Evolutionary conservation across 495 filamentous ascomycete genomes (phyloP).

Genomic region (Hypomontagnella submonticulosa): DNA sequence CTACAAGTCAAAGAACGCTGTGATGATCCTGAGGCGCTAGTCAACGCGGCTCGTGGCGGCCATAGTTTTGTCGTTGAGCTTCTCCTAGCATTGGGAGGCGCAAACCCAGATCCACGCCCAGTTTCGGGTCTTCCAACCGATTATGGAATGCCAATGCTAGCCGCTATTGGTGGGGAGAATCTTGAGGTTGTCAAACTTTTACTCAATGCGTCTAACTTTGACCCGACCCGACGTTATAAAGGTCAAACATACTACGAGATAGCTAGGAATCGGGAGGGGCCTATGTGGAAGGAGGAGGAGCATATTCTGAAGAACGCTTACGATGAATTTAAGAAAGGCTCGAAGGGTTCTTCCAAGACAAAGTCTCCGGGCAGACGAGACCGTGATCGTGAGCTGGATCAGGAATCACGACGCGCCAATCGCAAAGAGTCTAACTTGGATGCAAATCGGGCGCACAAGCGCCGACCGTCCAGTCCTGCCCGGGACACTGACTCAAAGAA

Average conservation of each 20-base stretch:
- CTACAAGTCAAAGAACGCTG: conserved; percentile 76
- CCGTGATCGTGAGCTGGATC: conserved; percentile 67
- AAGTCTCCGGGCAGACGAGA: conserved; percentile 63
- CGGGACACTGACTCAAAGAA: conserved; percentile 55
- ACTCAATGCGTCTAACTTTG: conserved; percentile 78
- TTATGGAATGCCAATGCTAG: conserved; percentile 89
- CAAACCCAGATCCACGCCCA: conserved; percentile 82
- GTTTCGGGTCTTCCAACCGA: conserved; percentile 59
- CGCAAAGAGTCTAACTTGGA: conserved; percentile 61
- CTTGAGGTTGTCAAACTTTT: conserved; percentile 82
- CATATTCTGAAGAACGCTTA: conserved; percentile 83
- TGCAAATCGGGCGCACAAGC: conserved; percentile 53
- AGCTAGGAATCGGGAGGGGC: conserved; percentile 80
- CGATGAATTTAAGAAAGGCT: conserved; percentile 67
- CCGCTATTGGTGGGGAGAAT: conserved; percentile 91
- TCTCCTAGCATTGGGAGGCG: conserved; percentile 81
- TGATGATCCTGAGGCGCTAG: conserved; percentile 83
- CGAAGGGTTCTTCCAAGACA: conserved; percentile 55
- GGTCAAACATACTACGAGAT: conserved; percentile 87
- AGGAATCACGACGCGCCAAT: conserved; percentile 59
- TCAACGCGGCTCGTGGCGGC: conserved; percentile 91
- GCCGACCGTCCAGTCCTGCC: conserved; percentile 61
- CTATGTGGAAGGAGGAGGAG: conserved; percentile 89
- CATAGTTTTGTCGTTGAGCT: conserved; percentile 88
- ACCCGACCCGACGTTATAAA: conserved; percentile 76